Evolutionary conservation across 2,329 filamentous ascomycete genomes (phyloP).

Genomic region (Talaromyces sp.): DNA sequence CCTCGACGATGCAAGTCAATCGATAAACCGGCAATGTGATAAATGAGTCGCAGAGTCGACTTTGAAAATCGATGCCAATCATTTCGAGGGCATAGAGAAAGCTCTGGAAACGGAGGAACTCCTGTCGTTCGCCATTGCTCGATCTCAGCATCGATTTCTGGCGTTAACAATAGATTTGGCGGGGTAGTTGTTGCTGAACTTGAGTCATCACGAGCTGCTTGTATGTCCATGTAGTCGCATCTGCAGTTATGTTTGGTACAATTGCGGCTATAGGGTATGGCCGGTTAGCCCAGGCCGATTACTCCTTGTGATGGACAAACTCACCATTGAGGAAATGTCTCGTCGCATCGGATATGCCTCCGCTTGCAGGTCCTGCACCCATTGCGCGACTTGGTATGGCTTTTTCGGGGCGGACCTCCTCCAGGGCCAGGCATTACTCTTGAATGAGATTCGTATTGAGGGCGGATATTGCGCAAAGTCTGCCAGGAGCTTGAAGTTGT

Average conservation of each 20-base stretch:
- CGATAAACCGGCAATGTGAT: constrained; percentile 82
- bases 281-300: not conserved
- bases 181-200: constrained; percentile 42
- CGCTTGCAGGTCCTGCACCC: constrained; percentile 98
- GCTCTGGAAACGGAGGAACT: constrained; percentile 75
- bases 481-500: not conserved
- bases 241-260: constrained; percentile 98
- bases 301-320: not conserved
- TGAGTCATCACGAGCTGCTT: constrained; percentile 54
- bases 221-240: constrained; percentile 93
- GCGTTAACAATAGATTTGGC: constrained; percentile 72
- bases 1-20: constrained; percentile 72
- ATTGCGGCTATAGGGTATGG: constrained; percentile 63
- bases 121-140: constrained; percentile 79
- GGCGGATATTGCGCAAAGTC: not conserved
- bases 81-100: constrained; percentile 70
- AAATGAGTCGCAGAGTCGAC: constrained; percentile 80
- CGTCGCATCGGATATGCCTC: constrained; percentile 94
- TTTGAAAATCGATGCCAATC: constrained; percentile 67
- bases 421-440: constrained; percentile 78
- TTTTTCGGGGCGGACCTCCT: constrained; percentile 82
- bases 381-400: constrained; percentile 98
- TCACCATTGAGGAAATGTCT: constrained; percentile 95
- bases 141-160: constrained; percentile 75
- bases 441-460: not conserved